A percentile compares a stretch with the other conserved stretches of the same genome.
phyloP scores from a whole-genome alignment of 208 protist species.

The Acanthamoeba lenticulata region DNA sequence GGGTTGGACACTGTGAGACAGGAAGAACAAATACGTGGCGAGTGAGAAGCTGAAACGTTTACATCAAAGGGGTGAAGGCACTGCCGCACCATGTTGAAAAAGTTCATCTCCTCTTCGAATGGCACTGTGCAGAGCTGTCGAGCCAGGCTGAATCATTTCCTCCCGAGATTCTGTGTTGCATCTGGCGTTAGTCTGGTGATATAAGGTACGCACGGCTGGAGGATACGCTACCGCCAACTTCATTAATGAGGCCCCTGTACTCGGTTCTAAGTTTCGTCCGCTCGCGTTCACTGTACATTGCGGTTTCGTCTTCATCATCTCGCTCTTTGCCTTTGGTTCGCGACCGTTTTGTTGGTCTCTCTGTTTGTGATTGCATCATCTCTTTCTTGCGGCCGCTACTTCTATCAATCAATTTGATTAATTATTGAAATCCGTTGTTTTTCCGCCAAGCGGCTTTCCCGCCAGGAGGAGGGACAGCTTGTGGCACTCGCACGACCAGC shows the following conservation, averaged over 20 bases:
- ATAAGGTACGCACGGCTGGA: neutral
- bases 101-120: neutral
- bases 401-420: too few relatives aligned
- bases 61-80: neutral
- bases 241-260: neutral
- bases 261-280: neutral
- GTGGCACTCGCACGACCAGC: too few relatives aligned
- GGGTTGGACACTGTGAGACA: neutral
- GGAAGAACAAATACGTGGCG: neutral
- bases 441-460: too few relatives aligned
- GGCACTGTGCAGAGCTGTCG: neutral
- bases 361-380: neutral
- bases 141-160: constrained; percentile 24
- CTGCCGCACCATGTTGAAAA: neutral
- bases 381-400: too few relatives aligned
- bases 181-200: neutral
- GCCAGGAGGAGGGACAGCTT: too few relatives aligned
- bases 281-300: neutral
- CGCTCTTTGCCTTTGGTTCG: neutral
- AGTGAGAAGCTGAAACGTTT: neutral
- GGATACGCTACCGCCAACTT: neutral
- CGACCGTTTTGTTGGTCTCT: neutral
- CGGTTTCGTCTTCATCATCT: neutral
- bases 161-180: neutral
- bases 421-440: too few relatives aligned